A percentile compares a stretch with the other conserved stretches of the same genome.
phyloP scores from a whole-genome alignment of 192 early-diverging fungal species.

The Linnemannia elongata region DNA sequence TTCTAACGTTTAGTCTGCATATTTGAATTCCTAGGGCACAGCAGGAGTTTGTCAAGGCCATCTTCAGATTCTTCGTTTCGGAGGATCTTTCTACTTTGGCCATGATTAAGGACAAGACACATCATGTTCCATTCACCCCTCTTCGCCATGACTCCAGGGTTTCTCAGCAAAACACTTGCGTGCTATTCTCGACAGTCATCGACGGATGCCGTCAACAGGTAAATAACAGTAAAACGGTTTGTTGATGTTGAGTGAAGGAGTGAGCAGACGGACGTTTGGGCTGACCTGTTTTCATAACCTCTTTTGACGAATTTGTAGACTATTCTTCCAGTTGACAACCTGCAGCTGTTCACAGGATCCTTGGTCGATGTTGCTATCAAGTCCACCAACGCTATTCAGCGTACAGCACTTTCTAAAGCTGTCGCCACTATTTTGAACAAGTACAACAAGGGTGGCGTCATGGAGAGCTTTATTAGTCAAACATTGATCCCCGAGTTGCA shows the following conservation, averaged over 20 bases:
- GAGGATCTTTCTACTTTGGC: slow-evolving; percentile 51
- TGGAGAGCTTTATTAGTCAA: slow-evolving; percentile 40
- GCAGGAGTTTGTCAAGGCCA: slow-evolving; percentile 54
- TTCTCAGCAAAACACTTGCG: slow-evolving; percentile 49
- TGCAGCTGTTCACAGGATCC: slow-evolving; percentile 58
- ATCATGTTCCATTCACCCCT: slow-evolving; percentile 38
- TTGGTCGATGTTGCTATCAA: slow-evolving; percentile 60
- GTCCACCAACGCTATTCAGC: slow-evolving; percentile 57
- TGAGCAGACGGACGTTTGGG: neutral
- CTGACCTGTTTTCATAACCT: neutral
- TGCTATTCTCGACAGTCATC: slow-evolving; percentile 38
- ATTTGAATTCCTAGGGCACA: slow-evolving; percentile 42
- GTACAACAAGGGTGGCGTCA: slow-evolving; percentile 55
- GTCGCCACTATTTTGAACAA: slow-evolving; percentile 80
- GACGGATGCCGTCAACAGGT: slow-evolving; percentile 58
- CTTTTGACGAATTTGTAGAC: slow-evolving; percentile 50
- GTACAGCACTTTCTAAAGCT: slow-evolving; percentile 67
- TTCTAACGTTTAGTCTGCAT: neutral
- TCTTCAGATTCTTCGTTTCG: slow-evolving; percentile 61
- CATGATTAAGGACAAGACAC: slow-evolving; percentile 4
- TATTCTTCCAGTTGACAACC: slow-evolving; percentile 60
- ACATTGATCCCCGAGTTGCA: slow-evolving; percentile 38
- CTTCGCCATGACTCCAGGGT: slow-evolving; percentile 19
- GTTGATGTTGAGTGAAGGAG: neutral
- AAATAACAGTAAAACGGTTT: neutral